Percentiles rank a stretch among this genome's conserved stretches.
These are phyloP conservation scores for Botryotinia globosa DNA, from an alignment of 2,329 filamentous ascomycete species.

Conservation along the genomic window DNA sequence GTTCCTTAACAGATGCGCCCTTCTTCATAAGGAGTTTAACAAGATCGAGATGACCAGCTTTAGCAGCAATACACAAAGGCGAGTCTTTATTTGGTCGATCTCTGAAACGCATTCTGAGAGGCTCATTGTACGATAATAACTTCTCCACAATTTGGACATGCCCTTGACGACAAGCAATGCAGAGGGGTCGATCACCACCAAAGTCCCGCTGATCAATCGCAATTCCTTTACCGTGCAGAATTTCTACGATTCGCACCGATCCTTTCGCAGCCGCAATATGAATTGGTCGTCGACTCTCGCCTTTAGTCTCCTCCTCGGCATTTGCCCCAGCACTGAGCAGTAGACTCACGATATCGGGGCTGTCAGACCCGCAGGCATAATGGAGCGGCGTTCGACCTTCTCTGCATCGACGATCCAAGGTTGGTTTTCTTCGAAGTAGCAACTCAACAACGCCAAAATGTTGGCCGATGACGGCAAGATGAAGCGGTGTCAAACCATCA, in stretches of 20 bases:
- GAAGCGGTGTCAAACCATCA: constrained; percentile 19
- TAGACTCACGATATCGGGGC: constrained; percentile 20
- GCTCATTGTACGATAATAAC: constrained; percentile 13
- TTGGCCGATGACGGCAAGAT: constrained; percentile 15
- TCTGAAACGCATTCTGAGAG: constrained; percentile 7
- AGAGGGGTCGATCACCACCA: constrained; percentile 13
- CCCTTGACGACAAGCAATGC: constrained; percentile 20
- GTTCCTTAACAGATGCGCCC: constrained; percentile 20
- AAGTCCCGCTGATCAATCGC: constrained; percentile 1
- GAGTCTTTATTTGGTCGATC: constrained; percentile 16
- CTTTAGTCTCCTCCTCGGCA: constrained; percentile 8
- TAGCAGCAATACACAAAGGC: constrained; percentile 22
- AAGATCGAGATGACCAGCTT: constrained; percentile 18
- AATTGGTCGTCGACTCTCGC: constrained; percentile 18
- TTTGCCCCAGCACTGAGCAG: constrained; percentile 19
- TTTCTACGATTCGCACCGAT: constrained; percentile 7
- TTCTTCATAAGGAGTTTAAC: constrained; percentile 19
- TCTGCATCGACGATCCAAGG: not conserved
- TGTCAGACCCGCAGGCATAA: constrained; percentile 20
- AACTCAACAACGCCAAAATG: constrained; percentile 14
- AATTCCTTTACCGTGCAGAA: not conserved
- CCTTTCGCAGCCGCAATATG: constrained; percentile 21
- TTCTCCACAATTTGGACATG: constrained; percentile 21
- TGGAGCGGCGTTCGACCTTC: constrained; percentile 21
- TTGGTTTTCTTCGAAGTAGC: constrained; percentile 10